phyloP scores from a whole-genome alignment of 2,329 filamentous ascomycete genomes.

The Chrysoporthe cubensis region DNA sequence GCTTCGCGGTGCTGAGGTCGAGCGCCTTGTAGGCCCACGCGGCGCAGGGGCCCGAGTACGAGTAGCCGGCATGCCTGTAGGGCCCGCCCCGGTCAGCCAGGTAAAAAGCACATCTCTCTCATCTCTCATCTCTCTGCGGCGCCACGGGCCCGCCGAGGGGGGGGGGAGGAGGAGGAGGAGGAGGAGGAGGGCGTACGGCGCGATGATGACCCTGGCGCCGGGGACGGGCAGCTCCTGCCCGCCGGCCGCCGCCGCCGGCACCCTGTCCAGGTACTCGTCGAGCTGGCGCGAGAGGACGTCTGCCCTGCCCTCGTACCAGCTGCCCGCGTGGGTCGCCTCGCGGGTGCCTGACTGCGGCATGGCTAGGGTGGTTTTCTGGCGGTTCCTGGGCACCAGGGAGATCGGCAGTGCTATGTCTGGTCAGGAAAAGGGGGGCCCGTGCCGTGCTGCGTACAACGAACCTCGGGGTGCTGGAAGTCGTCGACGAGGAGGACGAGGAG shows the following conservation, averaged over 20 bases:
- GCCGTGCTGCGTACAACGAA: too few species aligned
- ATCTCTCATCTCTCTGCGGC: too few species aligned
- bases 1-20: conserved; percentile 80
- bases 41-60: conserved; percentile 87
- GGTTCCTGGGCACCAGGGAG: too few species aligned
- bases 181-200: conserved; percentile 69
- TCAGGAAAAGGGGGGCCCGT: too few species aligned
- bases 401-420: background rate
- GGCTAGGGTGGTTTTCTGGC: background rate
- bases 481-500: too few species aligned
- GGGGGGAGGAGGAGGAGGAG: conserved; percentile 18
- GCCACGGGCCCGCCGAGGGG: too few species aligned
- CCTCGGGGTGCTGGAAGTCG: too few species aligned
- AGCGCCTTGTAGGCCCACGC: conserved; percentile 93
- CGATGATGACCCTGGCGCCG: conserved; percentile 83
- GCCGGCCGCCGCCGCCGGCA: conserved; percentile 65
- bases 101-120: background rate
- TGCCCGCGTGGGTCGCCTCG: conserved; percentile 76
- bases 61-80: conserved; percentile 85
- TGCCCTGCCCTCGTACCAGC: conserved; percentile 77
- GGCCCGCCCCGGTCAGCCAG: conserved; percentile 14
- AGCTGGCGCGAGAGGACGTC: conserved; percentile 69
- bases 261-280: conserved; percentile 72
- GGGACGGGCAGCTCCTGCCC: conserved; percentile 66
- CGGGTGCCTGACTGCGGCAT: conserved; percentile 43